A percentile compares a stretch with the other conserved stretches of the same genome.
Evolutionary conservation across 78 protist genomes (phyloP).

Genomic region (Tieghemostelium lacteum): DNA sequence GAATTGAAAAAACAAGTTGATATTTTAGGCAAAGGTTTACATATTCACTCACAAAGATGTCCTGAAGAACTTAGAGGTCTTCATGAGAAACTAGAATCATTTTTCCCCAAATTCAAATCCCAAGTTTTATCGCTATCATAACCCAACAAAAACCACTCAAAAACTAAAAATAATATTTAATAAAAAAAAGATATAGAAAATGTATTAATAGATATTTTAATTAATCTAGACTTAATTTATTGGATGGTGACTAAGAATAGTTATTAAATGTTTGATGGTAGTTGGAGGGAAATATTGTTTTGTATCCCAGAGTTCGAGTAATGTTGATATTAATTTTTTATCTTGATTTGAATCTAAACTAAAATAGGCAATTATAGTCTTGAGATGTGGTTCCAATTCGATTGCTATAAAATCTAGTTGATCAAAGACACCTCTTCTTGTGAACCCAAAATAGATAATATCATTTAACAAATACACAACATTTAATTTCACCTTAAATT

Average conservation of each 20-base stretch:
- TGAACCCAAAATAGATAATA: slow-evolving; percentile 36
- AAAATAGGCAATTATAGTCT: neutral
- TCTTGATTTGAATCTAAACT: neutral
- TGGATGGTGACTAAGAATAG: slow-evolving; percentile 38
- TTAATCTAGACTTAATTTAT: neutral
- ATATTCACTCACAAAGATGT: slow-evolving; percentile 61
- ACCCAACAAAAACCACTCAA: neutral
- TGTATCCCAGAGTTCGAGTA: slow-evolving; percentile 90
- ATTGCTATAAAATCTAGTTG: slow-evolving; percentile 14
- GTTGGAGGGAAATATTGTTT: slow-evolving; percentile 80
- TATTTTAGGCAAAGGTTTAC: slow-evolving; percentile 38
- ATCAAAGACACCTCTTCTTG: slow-evolving; percentile 5
- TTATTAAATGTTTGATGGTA: slow-evolving; percentile 51
- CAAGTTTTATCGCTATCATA: no score
- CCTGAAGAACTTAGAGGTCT: slow-evolving; percentile 78
- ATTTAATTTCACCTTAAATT: neutral
- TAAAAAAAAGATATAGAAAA: neutral
- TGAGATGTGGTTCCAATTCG: slow-evolving; percentile 32
- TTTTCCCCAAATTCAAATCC: neutral
- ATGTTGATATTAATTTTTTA: slow-evolving; percentile 88
- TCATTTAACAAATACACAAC: slow-evolving; percentile 35
- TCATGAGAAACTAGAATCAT: slow-evolving; percentile 23
- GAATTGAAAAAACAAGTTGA: slow-evolving; percentile 50
- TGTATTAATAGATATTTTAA: neutral
- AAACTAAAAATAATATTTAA: neutral